Base-by-base conservation (phyloP, 192 early-diverging fungal genomes). In the Coemansia sp. region DNA sequence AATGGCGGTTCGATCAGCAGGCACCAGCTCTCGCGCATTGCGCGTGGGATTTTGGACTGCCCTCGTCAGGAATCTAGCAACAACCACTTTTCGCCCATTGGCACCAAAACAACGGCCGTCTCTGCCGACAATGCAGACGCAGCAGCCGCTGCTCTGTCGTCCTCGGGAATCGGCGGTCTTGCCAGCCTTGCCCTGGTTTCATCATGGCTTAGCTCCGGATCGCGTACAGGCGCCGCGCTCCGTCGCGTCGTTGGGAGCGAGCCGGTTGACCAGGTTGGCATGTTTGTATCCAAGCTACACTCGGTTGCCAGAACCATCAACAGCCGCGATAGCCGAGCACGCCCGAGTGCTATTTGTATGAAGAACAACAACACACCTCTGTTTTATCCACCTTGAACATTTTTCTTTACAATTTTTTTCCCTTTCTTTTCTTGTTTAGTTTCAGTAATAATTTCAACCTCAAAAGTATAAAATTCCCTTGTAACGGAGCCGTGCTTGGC, bases 1-100 rank as follows among this genome's bases (percentile, higher is more conserved):
- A 72, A 56, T 81, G 78, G 78, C 59, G 73, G 78, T 18, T 73
- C 67, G 78, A 63, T 81, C 78, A 81, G 73, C 70, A 68, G 71
- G 61, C 73, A 75, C 64, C 73, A 76, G 70, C 51, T 73, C 45
- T 72, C 73, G 42, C 78, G 70, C 73, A 76, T 81, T 42, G 78
- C 78, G 61, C 70, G 73, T 81, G 78, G 78, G 73, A 73, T 81
- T 71, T 81, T 69, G 78, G 78, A 72, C 34, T 69, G 16, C 33
- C 68, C 73, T 62, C 73, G 55, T 38, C 49, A 29, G 58, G 59
- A 20, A 22, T 55, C 48, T 61, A 50, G 17, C 42, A 3, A 3
- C 42, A 31, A n/a, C 29, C 29, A 8, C 3, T 32, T 32, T 7
- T 31, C 16, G 29, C 18, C 31, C 14, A 3, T 45, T 16, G 42